Percentiles rank a stretch among this genome's conserved stretches.
Conservation (phyloP, 306 rosid species). For the Ochetophila trinervis region DNA sequence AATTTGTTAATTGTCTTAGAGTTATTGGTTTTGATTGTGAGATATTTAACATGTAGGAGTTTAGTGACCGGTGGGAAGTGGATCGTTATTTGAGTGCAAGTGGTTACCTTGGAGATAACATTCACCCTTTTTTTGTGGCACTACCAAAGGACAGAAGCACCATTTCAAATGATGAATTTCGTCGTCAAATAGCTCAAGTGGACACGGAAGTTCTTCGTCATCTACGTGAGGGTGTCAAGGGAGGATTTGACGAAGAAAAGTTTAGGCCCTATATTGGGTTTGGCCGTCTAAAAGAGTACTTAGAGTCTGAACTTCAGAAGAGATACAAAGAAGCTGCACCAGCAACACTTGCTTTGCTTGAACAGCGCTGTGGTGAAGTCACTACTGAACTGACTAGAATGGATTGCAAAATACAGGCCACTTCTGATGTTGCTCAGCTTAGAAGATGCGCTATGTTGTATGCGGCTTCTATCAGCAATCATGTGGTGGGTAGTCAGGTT, state of each 20-base stretch:
- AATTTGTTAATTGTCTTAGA: not conserved
- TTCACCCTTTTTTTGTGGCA: constrained; percentile 83
- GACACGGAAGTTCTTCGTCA: constrained; percentile 81
- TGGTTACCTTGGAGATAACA: constrained; percentile 83
- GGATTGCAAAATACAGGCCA: constrained; percentile 77
- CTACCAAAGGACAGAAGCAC: constrained; percentile 77
- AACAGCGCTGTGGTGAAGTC: constrained; percentile 89
- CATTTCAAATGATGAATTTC: constrained; percentile 89
- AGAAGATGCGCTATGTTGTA: constrained; percentile 77
- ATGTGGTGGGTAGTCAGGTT: constrained; percentile 61
- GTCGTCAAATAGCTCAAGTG: constrained; percentile 80
- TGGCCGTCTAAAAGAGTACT: constrained; percentile 67
- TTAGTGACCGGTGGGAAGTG: constrained; percentile 93
- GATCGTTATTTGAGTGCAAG: constrained; percentile 96
- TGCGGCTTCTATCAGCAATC: constrained; percentile 83
- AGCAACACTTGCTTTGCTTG: constrained; percentile 92
- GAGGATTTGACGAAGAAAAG: constrained; percentile 93
- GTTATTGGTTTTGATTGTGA: constrained; percentile 18
- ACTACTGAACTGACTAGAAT: constrained; percentile 55
- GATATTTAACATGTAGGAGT: constrained; percentile 59
- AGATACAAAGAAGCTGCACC: constrained; percentile 98
- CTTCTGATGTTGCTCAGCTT: constrained; percentile 86
- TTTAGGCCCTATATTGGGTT: constrained; percentile 72
- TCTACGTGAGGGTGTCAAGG: constrained; percentile 74
- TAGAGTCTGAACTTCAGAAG: constrained; percentile 92